phyloP scores from a whole-genome alignment of 1,284 basidiomycete species.

The Malassezia psittaci region DNA sequence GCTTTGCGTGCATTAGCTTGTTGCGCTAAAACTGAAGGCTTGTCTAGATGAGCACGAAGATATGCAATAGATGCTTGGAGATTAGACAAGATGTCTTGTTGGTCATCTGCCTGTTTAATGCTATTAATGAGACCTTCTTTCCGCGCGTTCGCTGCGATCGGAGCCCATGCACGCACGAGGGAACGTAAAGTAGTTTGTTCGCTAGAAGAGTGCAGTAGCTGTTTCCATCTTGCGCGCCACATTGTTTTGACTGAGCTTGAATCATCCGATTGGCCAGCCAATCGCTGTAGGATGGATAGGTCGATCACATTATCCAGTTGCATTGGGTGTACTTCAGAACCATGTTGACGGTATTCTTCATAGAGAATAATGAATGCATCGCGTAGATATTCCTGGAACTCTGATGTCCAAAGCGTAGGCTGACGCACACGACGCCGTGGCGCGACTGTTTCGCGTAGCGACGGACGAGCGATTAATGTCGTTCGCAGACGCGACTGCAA shows the following conservation, averaged over 20 bases:
- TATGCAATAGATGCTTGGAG: conserved; percentile 64
- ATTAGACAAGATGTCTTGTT: conserved; percentile 55
- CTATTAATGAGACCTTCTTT: conserved; percentile 51
- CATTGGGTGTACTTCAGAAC: conserved; percentile 59
- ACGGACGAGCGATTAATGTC: background rate
- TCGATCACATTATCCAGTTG: conserved; percentile 20
- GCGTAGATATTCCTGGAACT: conserved; percentile 62
- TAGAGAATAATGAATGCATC: conserved; percentile 73
- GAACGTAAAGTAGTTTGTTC: conserved; percentile 65
- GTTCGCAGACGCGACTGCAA: conserved; percentile 51
- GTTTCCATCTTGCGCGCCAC: conserved; percentile 51
- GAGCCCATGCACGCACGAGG: conserved; percentile 69
- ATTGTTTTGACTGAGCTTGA: conserved; percentile 53
- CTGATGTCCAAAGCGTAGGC: conserved; percentile 6
- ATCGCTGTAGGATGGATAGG: conserved; percentile 63
- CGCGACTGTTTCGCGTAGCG: background rate
- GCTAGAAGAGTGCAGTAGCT: conserved; percentile 58
- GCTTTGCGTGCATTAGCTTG: conserved; percentile 16
- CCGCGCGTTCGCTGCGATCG: conserved; percentile 63
- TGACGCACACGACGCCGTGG: background rate
- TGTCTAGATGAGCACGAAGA: conserved; percentile 68
- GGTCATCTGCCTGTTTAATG: conserved; percentile 59
- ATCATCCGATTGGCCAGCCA: conserved; percentile 52
- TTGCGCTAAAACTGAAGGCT: conserved; percentile 52
- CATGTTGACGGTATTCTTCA: conserved; percentile 55